A percentile compares a stretch with the other conserved stretches of the same genome.
Conservation (phyloP, 805 yeast species). For the Saturnispora zaruensis region DNA sequence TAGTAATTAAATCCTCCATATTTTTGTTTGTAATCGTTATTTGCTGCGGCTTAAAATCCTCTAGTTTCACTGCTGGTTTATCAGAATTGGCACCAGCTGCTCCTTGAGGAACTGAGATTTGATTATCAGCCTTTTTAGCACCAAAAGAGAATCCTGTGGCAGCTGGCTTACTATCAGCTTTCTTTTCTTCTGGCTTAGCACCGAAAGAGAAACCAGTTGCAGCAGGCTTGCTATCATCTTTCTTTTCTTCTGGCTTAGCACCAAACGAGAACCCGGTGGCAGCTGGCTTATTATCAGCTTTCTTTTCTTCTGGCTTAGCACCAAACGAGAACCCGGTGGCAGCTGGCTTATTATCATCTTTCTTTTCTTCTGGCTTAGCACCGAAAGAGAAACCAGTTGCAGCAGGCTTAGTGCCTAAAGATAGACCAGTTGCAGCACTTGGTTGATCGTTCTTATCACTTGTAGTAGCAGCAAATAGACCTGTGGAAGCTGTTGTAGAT, state of each 20-base stretch:
- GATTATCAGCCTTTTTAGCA: slow-evolving; percentile 11
- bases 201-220: slow-evolving; percentile 13
- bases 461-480: slow-evolving; percentile 3
- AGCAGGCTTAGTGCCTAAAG: slow-evolving; percentile 11
- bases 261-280: slow-evolving; percentile 15
- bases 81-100: slow-evolving; percentile 6
- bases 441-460: slow-evolving; percentile 5
- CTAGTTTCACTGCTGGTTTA: slow-evolving; percentile 32
- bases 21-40: slow-evolving; percentile 83
- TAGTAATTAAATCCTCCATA: slow-evolving; percentile 81
- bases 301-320: slow-evolving; percentile 11
- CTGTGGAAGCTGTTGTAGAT: slow-evolving; percentile 12
- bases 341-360: slow-evolving; percentile 9
- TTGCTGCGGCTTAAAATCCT: slow-evolving; percentile 55
- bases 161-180: background rate
- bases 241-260: slow-evolving; percentile 10
- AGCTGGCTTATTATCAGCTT: slow-evolving; percentile 9
- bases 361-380: slow-evolving; percentile 9
- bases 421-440: slow-evolving; percentile 2
- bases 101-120: slow-evolving; percentile 1
- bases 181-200: slow-evolving; percentile 5
- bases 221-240: slow-evolving; percentile 7
- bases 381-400: slow-evolving; percentile 7
- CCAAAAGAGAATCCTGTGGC: slow-evolving; percentile 15
- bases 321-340: slow-evolving; percentile 10